Conservation (phyloP, 331 rosid genomes). For the Ulmus americana region DNA sequence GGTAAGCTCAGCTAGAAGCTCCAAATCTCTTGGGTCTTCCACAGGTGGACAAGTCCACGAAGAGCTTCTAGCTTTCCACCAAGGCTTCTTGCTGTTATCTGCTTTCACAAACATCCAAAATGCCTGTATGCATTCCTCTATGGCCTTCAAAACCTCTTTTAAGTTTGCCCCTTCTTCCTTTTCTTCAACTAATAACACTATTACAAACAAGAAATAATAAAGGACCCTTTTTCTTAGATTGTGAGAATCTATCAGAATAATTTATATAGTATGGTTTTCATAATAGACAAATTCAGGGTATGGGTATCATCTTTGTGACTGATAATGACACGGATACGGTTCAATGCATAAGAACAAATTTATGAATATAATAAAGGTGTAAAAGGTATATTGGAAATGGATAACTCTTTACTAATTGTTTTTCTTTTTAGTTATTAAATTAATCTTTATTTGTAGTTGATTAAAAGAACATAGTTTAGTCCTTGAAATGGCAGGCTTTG, state of each 20-base stretch:
- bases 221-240: neutral
- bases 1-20: conserved; percentile 12
- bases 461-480: neutral
- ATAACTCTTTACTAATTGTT: neutral
- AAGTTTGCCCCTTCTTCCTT: neutral
- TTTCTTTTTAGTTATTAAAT: neutral
- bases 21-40: conserved; percentile 22
- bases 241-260: neutral
- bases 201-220: neutral
- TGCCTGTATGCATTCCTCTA: conserved; percentile 19
- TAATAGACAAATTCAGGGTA: neutral
- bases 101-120: conserved; percentile 14
- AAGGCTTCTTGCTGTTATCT: conserved; percentile 5
- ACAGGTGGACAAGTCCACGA: conserved; percentile 14
- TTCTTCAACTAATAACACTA: neutral
- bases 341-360: neutral
- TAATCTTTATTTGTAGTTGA: neutral
- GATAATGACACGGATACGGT: neutral
- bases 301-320: no score
- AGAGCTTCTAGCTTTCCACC: conserved; percentile 12
- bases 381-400: neutral
- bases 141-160: conserved; percentile 3
- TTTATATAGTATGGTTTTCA: no score
- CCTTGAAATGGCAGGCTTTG: neutral
- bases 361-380: neutral